phyloP scores from a whole-genome alignment of 176 grass and related monocot species.

The Aegilops sharonensis region DNA sequence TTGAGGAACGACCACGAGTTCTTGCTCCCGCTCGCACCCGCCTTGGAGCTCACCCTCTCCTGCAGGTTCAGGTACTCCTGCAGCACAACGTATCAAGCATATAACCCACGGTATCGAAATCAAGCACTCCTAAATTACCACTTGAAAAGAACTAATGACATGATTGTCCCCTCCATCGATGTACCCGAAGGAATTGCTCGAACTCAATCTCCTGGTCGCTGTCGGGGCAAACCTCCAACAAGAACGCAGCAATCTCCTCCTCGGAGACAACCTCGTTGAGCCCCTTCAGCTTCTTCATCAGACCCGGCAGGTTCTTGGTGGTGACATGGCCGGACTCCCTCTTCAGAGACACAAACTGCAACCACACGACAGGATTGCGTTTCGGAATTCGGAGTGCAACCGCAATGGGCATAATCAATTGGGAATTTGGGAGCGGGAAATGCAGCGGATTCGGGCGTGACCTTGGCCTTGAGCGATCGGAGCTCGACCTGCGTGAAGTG shows the following conservation, averaged over 20 bases:
- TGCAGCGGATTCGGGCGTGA: slow-evolving; percentile 13
- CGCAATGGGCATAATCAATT: neutral
- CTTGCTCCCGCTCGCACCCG: slow-evolving; percentile 35
- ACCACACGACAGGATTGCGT: neutral
- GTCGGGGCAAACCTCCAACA: slow-evolving; percentile 62
- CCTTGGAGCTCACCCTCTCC: slow-evolving; percentile 50
- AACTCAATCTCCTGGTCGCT: slow-evolving; percentile 76
- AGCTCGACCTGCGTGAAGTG: slow-evolving; percentile 99
- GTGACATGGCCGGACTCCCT: slow-evolving; percentile 70
- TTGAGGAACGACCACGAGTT: slow-evolving; percentile 76
- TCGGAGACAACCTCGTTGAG: slow-evolving; percentile 62
- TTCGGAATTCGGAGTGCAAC: neutral
- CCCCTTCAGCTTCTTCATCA: slow-evolving; percentile 83
- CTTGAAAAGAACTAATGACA: neutral
- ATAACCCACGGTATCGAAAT: neutral
- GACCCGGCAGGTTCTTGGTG: slow-evolving; percentile 59
- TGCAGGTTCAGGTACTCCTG: slow-evolving; percentile 86
- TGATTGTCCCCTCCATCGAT: no score
- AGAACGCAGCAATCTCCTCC: slow-evolving; percentile 52
- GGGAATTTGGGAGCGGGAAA: neutral
- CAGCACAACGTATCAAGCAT: neutral
- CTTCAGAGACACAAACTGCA: slow-evolving; percentile 65
- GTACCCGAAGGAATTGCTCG: slow-evolving; percentile 70
- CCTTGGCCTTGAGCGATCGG: slow-evolving; percentile 81
- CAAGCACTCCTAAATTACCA: neutral